Percentiles rank a stretch among this genome's conserved stretches.
These are phyloP conservation scores for Emergomyces orientalis DNA, from an alignment of 2,329 filamentous ascomycete species.

Conservation along the genomic window DNA sequence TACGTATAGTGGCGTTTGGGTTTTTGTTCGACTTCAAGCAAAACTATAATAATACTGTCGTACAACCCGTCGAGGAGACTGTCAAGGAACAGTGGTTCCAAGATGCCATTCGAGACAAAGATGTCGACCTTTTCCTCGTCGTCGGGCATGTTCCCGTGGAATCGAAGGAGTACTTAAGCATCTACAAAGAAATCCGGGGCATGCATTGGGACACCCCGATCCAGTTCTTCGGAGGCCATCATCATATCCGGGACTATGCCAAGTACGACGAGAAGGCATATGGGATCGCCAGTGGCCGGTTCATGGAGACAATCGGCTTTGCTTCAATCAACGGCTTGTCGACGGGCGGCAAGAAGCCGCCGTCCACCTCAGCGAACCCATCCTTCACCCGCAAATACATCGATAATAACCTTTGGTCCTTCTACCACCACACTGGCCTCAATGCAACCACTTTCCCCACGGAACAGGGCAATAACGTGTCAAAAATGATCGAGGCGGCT, in stretches of 20 bases:
- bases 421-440: conserved; percentile 69
- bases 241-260: conserved; percentile 76
- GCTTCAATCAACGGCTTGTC: conserved; percentile 67
- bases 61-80: conserved; percentile 69
- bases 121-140: conserved; percentile 79
- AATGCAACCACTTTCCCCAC: conserved; percentile 68
- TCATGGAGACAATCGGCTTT: conserved; percentile 93
- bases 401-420: conserved; percentile 82
- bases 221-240: conserved; percentile 84
- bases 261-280: conserved; percentile 69
- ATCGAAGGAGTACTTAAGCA: conserved; percentile 65
- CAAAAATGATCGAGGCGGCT: conserved; percentile 57
- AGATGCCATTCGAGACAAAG: conserved; percentile 64
- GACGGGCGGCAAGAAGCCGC: conserved; percentile 21
- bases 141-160: conserved; percentile 75
- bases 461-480: conserved; percentile 61
- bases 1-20: conserved; percentile 78
- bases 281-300: conserved; percentile 77
- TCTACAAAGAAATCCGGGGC: conserved; percentile 69
- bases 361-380: conserved; percentile 31
- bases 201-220: conserved; percentile 75
- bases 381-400: conserved; percentile 75
- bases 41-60: conserved; percentile 83
- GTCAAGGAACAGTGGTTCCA: conserved; percentile 85
- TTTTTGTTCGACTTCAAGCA: conserved; percentile 91